Conservation (phyloP, 148 eudicot genomes). For the Rhododendron ferrugineum region DNA sequence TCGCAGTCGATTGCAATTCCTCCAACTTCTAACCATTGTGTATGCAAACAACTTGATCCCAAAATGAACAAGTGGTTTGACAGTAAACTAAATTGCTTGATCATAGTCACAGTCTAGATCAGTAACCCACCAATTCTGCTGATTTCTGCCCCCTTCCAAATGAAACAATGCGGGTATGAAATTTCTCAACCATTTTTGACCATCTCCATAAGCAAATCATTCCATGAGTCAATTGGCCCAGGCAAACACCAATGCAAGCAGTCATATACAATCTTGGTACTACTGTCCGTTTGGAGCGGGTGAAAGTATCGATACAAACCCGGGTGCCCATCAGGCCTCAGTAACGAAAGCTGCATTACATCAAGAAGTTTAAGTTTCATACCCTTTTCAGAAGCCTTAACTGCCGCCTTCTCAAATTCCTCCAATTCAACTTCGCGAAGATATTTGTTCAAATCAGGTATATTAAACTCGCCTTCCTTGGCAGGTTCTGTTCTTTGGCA, state of each 20-base stretch:
- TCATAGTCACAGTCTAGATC: neutral
- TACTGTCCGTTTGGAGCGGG: constrained; percentile 38
- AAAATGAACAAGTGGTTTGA: neutral
- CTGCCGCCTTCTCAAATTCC: constrained; percentile 37
- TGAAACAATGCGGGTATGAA: neutral
- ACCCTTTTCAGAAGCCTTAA: constrained; percentile 42
- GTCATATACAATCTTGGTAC: constrained; percentile 33
- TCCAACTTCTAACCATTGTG: neutral
- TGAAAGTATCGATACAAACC: constrained; percentile 52
- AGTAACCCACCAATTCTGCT: neutral
- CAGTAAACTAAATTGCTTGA: neutral
- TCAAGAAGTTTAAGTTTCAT: constrained; percentile 51
- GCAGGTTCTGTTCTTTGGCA: constrained; percentile 48
- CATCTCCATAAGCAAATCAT: constrained; percentile 63
- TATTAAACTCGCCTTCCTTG: constrained; percentile 42
- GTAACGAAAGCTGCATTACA: constrained; percentile 47
- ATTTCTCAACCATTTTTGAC: constrained; percentile 23
- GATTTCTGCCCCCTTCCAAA: neutral
- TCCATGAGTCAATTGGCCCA: constrained; percentile 80
- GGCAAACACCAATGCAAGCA: constrained; percentile 86
- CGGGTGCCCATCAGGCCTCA: constrained; percentile 77
- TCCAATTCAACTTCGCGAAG: constrained; percentile 50
- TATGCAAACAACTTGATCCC: neutral
- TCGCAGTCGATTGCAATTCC: neutral
- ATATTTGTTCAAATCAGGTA: constrained; percentile 29